Evolutionary conservation across 2,329 filamentous ascomycete species (phyloP).

Genomic region (Colletotrichum melonis): DNA sequence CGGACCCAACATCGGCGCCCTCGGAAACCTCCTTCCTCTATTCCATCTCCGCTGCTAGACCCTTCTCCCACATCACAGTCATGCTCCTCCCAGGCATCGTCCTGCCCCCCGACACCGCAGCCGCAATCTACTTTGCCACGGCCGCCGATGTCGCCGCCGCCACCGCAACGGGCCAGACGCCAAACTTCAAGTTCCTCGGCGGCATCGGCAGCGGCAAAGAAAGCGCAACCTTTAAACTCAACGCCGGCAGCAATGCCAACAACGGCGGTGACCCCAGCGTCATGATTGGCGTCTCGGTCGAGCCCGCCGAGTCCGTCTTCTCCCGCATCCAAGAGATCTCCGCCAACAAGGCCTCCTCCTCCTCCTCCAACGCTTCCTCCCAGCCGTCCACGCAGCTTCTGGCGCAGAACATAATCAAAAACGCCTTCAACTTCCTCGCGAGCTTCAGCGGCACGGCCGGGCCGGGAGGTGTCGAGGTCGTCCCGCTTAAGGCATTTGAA

Average conservation of each 20-base stretch:
- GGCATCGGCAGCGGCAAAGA: conserved; percentile 92
- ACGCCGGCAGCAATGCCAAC: conserved; percentile 41
- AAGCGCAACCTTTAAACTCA: conserved; percentile 88
- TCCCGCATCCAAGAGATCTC: conserved; percentile 73
- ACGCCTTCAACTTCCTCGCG: conserved; percentile 96
- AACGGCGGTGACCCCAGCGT: conserved; percentile 55
- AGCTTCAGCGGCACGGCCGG: conserved; percentile 79
- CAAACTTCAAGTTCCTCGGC: conserved; percentile 86
- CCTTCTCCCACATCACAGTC: conserved; percentile 86
- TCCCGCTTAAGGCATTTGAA: conserved; percentile 94
- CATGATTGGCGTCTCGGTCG: conserved; percentile 85
- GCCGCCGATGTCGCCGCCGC: conserved; percentile 52
- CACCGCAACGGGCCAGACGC: conserved; percentile 52
- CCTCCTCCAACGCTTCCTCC: conserved; percentile 7
- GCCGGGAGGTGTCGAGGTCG: conserved; percentile 79
- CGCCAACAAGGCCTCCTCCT: conserved; percentile 47
- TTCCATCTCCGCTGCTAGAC: conserved; percentile 55
- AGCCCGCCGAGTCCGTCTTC: conserved; percentile 78
- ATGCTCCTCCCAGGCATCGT: conserved; percentile 85
- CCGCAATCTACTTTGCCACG: conserved; percentile 87
- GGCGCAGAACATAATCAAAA: conserved; percentile 93
- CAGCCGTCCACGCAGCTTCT: conserved; percentile 78
- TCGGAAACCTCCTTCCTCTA: conserved; percentile 68
- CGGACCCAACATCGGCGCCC: conserved; percentile 63
- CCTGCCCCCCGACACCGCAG: conserved; percentile 81